Base-by-base conservation (phyloP, 164 flowering plant species). In the Aristolochia californica region DNA sequence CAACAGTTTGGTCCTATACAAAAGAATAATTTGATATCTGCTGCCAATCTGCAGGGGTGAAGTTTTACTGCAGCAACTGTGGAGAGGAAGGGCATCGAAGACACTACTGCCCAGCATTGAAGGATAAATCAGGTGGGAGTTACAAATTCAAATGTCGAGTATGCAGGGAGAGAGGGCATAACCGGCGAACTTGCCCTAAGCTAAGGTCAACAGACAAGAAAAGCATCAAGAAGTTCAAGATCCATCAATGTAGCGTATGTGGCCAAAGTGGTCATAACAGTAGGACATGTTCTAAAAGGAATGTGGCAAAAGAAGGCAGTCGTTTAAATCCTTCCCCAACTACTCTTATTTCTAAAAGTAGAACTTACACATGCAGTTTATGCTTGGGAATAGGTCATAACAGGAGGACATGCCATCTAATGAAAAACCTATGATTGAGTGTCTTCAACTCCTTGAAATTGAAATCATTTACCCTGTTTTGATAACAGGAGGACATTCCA, bases 71-170 rank as follows among this genome's bases (percentile, higher is more conserved):
- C 75, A 53, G 64, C 62, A 74, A 76, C 62, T 91, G 98, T 70
- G 91, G 98, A 50, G 73, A 65, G 28, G 88, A 91, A 70, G 96
- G 98, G 5, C 96, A 91, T 55, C 76, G 96, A 66, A 79, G 72
- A 58, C 72, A 79, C 70, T 82, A 83, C 69, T 91, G 96, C 57
- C 98, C 98, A 17, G 86, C 78, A 61, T 73, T 79, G 20, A 63
- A 66, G 59, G 72, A 68, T 55, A 63, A 65, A 38, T 51, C 51
- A 18, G 58, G 48, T 2, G 80, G 67, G 21, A 73, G 72, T 72
- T 22, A 24, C 16, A 66, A 73, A 56, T 82, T 71, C 76, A 76
- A 50, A 65, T 91, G 97, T 58, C 62, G 78, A 11, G 43, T 83
- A 43, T 91, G 97, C 63, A 85, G 97, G 26, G 75, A 78, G 62